A percentile compares a stretch with the other conserved stretches of the same genome.
These are phyloP conservation scores for Solanum etuberosum DNA, from an alignment of 257 asterid species.

Conservation along the genomic window DNA sequence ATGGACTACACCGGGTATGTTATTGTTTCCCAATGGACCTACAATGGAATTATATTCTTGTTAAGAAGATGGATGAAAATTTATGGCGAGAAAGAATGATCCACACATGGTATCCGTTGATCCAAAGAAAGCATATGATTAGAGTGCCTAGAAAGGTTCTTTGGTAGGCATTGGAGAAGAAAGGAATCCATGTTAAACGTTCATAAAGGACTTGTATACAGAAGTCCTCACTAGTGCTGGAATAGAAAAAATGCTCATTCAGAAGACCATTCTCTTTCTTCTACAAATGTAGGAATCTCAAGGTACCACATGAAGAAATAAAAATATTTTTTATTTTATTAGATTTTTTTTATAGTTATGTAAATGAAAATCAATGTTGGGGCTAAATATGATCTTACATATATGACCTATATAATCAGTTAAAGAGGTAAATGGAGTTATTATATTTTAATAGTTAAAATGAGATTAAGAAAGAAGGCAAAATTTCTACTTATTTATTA, in stretches of 20 bases:
- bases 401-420: not conserved
- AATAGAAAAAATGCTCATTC: not conserved
- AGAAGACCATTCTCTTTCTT: not conserved
- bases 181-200: not conserved
- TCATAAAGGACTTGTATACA: not conserved
- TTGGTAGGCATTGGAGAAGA: not conserved
- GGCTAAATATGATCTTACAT: not conserved
- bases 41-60: not conserved
- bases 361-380: not conserved
- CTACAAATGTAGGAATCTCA: not conserved
- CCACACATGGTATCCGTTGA: not conserved
- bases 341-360: not conserved
- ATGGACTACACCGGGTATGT: not conserved
- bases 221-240: not conserved
- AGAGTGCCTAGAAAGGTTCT: not conserved
- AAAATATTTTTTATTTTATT: not conserved
- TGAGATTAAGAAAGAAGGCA: not conserved
- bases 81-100: not conserved
- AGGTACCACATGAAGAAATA: not conserved
- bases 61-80: not conserved
- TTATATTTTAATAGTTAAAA: not conserved
- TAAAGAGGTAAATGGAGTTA: not conserved
- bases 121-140: not conserved
- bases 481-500: not conserved
- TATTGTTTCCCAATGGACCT: not conserved